Conservation (phyloP, 768 basidiomycete species). For the Podaxis sp. region DNA sequence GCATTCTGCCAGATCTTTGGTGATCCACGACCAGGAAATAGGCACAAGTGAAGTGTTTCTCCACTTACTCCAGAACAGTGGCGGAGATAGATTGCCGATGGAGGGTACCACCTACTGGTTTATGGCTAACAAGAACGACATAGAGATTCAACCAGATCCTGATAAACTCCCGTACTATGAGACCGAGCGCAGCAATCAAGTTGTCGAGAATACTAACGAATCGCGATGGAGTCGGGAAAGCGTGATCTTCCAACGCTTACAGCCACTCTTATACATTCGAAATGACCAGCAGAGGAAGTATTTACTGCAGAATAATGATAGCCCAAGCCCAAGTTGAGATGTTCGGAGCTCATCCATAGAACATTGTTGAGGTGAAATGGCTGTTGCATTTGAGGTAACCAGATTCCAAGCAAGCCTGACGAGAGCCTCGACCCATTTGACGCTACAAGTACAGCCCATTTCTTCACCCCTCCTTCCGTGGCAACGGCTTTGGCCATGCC, state of each 20-base stretch:
- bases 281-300: neutral
- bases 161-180: neutral
- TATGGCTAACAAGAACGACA: neutral
- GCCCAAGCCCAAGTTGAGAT: neutral
- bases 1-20: neutral
- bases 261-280: neutral
- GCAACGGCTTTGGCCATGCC: neutral
- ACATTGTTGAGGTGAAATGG: neutral
- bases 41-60: neutral
- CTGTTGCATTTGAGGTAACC: neutral
- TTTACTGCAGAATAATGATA: neutral
- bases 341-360: neutral
- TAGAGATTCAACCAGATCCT: neutral
- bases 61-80: constrained; percentile 5
- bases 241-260: neutral
- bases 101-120: neutral
- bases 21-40: neutral
- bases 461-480: neutral
- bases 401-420: neutral
- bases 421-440: neutral
- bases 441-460: neutral
- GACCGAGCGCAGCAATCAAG: neutral
- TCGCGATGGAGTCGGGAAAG: neutral
- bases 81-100: constrained; percentile 5
- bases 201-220: neutral